A percentile compares a stretch with the other conserved stretches of the same genome.
Evolutionary conservation across 1,284 basidiomycete species (phyloP).

Genomic region (Mycosarcoma maydis): DNA sequence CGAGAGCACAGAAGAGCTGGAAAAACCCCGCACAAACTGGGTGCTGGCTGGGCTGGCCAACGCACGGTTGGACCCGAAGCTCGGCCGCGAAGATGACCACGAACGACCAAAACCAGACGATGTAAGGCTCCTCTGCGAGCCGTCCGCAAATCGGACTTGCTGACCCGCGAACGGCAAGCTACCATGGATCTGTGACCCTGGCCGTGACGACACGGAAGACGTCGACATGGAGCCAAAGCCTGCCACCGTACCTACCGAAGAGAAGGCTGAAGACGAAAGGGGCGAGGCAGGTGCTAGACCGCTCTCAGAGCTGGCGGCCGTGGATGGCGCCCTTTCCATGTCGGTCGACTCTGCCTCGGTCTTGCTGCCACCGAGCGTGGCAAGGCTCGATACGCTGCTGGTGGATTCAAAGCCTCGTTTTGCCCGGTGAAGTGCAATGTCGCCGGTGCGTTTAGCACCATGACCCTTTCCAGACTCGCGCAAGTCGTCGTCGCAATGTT

Average conservation of each 20-base stretch:
- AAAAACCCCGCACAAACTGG: slow-evolving; percentile 38
- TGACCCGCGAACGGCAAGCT: slow-evolving; percentile 9
- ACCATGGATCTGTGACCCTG: slow-evolving; percentile 14
- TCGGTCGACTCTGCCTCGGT: slow-evolving; percentile 8
- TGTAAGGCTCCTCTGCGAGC: slow-evolving; percentile 16
- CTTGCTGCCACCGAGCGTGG: slow-evolving; percentile 30
- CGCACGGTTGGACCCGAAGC: slow-evolving; percentile 11
- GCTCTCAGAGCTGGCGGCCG: slow-evolving; percentile 38
- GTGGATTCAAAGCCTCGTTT: slow-evolving; percentile 36
- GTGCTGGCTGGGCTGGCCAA: slow-evolving; percentile 28
- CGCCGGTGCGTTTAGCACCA: slow-evolving; percentile 11
- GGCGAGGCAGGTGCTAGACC: slow-evolving; percentile 23
- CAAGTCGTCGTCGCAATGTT: slow-evolving; percentile 27
- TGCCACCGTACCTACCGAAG: slow-evolving; percentile 24
- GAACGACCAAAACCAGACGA: slow-evolving; percentile 18
- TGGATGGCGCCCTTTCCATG: slow-evolving; percentile 25
- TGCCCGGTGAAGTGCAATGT: slow-evolving; percentile 27
- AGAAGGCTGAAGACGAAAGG: slow-evolving; percentile 25
- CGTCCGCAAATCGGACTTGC: slow-evolving; percentile 19
- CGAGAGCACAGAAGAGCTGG: slow-evolving; percentile 28
- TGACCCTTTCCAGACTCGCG: slow-evolving; percentile 12
- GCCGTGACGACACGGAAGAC: slow-evolving; percentile 17
- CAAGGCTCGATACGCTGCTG: slow-evolving; percentile 39
- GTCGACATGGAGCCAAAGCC: slow-evolving; percentile 10
- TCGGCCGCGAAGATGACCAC: slow-evolving; percentile 15